phyloP scores from a whole-genome alignment of 345 rosid species.

The Hibiscus tridactylites region DNA sequence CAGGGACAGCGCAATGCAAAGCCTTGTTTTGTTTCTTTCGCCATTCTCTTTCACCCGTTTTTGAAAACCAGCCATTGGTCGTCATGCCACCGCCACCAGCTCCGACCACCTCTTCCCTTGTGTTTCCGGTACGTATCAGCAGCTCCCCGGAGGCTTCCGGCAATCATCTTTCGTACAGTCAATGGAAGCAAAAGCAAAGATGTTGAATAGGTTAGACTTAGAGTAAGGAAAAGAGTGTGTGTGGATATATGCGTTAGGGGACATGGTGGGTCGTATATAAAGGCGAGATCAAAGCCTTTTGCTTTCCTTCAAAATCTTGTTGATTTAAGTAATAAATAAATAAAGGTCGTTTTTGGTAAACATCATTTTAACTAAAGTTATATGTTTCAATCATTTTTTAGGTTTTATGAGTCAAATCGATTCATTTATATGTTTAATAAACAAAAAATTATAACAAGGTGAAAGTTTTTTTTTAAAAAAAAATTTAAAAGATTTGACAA shows the following conservation, averaged over 20 bases:
- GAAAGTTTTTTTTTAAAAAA: too few relatives aligned
- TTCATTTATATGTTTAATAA: too few relatives aligned
- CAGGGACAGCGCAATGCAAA: constrained; percentile 71
- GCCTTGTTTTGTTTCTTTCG: constrained; percentile 19
- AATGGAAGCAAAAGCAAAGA: background rate
- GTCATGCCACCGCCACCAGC: constrained; percentile 34
- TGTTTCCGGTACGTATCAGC: constrained; percentile 4
- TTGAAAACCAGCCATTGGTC: constrained; percentile 25
- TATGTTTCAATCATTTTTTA: too few relatives aligned
- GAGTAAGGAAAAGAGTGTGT: background rate
- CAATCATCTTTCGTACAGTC: background rate
- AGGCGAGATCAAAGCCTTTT: constrained; percentile 40
- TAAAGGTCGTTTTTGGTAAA: too few relatives aligned
- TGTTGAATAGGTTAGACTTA: background rate
- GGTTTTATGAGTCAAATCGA: too few relatives aligned
- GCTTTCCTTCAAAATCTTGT: background rate
- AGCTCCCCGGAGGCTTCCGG: background rate
- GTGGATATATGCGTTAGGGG: constrained; percentile 24
- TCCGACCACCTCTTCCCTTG: background rate
- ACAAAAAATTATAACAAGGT: too few relatives aligned
- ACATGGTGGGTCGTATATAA: constrained; percentile 50
- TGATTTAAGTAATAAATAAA: too few relatives aligned
- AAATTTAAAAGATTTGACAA: too few relatives aligned
- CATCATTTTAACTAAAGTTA: too few relatives aligned
- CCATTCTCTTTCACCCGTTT: constrained; percentile 22